Evolutionary conservation across 306 rosid species (phyloP).

Genomic region (Neltuma alba): DNA sequence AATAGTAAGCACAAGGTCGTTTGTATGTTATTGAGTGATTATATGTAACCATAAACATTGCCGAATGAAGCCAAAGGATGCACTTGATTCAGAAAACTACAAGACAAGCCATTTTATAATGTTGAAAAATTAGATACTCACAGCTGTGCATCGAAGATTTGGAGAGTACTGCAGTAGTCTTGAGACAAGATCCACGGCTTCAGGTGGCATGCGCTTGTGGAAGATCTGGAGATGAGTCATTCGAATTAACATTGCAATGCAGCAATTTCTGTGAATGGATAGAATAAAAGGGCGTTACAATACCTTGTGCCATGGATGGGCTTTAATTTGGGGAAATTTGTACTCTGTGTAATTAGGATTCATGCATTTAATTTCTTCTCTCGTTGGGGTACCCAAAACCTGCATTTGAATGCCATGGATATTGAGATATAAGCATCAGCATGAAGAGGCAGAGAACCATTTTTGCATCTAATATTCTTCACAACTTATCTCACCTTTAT

Average conservation of each 20-base stretch:
- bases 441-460: neutral
- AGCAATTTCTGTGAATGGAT: constrained; percentile 5
- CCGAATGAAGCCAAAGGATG: neutral
- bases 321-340: constrained; percentile 94
- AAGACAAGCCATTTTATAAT: neutral
- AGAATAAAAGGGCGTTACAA: constrained; percentile 13
- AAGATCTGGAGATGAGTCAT: constrained; percentile 61
- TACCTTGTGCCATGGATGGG: constrained; percentile 99
- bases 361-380: constrained; percentile 98
- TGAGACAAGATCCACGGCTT: constrained; percentile 96
- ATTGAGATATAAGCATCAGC: constrained; percentile 17
- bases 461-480: neutral
- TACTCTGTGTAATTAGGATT: constrained; percentile 94
- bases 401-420: constrained; percentile 41
- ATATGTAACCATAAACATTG: neutral
- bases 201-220: constrained; percentile 90
- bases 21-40: neutral
- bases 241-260: neutral
- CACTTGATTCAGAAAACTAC: neutral
- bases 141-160: constrained; percentile 91
- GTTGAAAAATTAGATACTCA: constrained; percentile 48
- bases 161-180: constrained; percentile 96
- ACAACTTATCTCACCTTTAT: constrained; percentile 61
- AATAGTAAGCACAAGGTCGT: neutral
- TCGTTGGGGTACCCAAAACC: constrained; percentile 97